Evolutionary conservation across 148 eudicot species (phyloP), one percentile per base, ranked within the genome.

Genomic region (Fagopyrum homotropicum): DNA sequence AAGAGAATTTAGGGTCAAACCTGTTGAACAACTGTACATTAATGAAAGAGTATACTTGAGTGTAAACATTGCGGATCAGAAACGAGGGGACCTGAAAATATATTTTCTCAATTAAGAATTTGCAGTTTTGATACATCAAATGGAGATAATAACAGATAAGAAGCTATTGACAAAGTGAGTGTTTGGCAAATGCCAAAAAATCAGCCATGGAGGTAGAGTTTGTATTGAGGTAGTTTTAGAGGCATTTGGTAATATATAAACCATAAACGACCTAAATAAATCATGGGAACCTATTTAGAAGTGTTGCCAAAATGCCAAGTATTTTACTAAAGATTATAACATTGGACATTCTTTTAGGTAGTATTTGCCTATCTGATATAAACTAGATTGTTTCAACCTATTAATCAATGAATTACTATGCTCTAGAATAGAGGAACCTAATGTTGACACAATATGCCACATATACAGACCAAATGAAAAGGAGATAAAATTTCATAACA

Each of bases 21-120:
- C 98, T 93, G 92, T 93, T 93, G 80, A 93, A 93, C 73, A 93
- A 74, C 80, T 91, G 98, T 74, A 93, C 98, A 75, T 93, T 90
- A 79, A 91, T 82, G 82, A 91, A 93, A 77, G 97, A 88, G 81
- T 91, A 93, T 73, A 85, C 82, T 87, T 93, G 98, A 66, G 88
- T 89, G 84, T 86, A 88, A 81, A 91, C 88, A 79, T 93, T 89
- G 51, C 93, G 92, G 43, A 91, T 90, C 57, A 93, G 84, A 79
- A 93, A 90, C 43, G 98, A 89, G 26, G 98, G 98, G 50, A 88
- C 96, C 98, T 93, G 85, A 73, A 77, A 46, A 26, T 30, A 29
- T 10, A 11, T 50, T 26, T 35, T 47, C 50, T 51, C 16, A 66
- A 40, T 5, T 40, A 7, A 66, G 47, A 35, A 6, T 14, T 16